These are phyloP conservation scores for Scytalidium lignicola DNA, from an alignment of 2,329 filamentous ascomycete genomes.

Conservation along the genomic window DNA sequence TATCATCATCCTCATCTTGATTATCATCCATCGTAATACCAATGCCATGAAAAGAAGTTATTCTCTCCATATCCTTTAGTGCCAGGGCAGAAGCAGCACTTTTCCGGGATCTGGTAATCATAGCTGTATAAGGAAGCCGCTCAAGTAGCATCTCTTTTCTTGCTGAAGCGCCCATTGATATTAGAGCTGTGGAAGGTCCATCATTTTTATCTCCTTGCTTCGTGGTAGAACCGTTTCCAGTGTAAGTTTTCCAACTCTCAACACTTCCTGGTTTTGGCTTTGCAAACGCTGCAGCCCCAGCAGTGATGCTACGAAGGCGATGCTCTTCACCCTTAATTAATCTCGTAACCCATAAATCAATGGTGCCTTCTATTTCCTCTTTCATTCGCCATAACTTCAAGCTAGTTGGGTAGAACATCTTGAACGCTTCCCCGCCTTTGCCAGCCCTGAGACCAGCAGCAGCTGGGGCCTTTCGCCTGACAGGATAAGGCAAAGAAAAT, in stretches of 20 bases:
- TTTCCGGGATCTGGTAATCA: slow-evolving; percentile 44
- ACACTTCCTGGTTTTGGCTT: slow-evolving; percentile 1
- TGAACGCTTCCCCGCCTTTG: slow-evolving; percentile 59
- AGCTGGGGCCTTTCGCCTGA: slow-evolving; percentile 58
- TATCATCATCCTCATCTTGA: slow-evolving; percentile 40
- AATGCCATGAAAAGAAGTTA: slow-evolving; percentile 29
- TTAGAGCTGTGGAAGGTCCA: slow-evolving; percentile 32
- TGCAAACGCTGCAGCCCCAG: slow-evolving; percentile 34
- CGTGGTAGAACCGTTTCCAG: slow-evolving; percentile 1
- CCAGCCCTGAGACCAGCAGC: slow-evolving; percentile 21
- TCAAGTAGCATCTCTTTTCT: slow-evolving; percentile 75
- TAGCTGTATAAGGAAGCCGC: slow-evolving; percentile 77
- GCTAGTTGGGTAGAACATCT: slow-evolving; percentile 89
- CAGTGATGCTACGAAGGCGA: slow-evolving; percentile 33
- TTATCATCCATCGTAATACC: slow-evolving; percentile 35
- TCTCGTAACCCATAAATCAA: slow-evolving; percentile 64
- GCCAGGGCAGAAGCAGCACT: slow-evolving; percentile 18
- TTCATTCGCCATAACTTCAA: slow-evolving; percentile 77
- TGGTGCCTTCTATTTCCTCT: slow-evolving; percentile 72
- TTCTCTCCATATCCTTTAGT: slow-evolving; percentile 34
- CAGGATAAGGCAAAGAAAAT: slow-evolving; percentile 79
- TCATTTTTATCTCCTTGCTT: slow-evolving; percentile 17
- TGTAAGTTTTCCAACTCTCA: slow-evolving; percentile 6
- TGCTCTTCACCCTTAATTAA: slow-evolving; percentile 50
- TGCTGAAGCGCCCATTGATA: slow-evolving; percentile 57